These are phyloP conservation scores for Brachypodium distachyon DNA, from an alignment of 202 grass and related monocot genomes.

Conservation along the genomic window DNA sequence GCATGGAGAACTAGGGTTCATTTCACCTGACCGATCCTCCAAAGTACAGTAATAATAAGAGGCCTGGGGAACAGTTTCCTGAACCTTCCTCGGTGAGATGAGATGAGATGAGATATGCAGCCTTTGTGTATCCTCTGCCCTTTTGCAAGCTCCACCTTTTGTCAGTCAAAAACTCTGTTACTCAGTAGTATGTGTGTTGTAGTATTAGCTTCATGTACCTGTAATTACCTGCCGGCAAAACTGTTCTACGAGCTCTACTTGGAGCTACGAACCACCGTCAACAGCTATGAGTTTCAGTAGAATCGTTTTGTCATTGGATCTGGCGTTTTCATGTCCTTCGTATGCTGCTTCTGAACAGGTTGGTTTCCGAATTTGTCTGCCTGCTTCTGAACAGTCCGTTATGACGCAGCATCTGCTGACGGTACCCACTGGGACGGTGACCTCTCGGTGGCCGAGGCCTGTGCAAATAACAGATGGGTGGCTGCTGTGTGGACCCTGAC, in stretches of 20 bases:
- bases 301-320: not conserved
- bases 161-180: too few relatives aligned
- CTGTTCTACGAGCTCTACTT: not conserved
- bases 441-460: too few relatives aligned
- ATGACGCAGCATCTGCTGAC: too few relatives aligned
- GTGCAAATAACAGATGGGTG: too few relatives aligned
- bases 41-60: conserved; percentile 5
- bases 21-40: not conserved
- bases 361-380: not conserved
- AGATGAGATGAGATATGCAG: not conserved
- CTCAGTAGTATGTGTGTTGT: conserved; percentile 5
- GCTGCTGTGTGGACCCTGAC: too few relatives aligned
- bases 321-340: too few relatives aligned
- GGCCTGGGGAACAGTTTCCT: not conserved
- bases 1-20: conserved; percentile 49
- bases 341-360: not conserved
- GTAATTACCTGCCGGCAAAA: not conserved
- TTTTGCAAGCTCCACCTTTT: too few relatives aligned
- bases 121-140: not conserved
- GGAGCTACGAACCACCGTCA: too few relatives aligned
- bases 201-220: not conserved
- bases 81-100: not conserved
- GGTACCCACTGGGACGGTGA: too few relatives aligned
- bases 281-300: not conserved
- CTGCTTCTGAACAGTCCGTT: too few relatives aligned